Evolutionary conservation across 1,284 basidiomycete species (phyloP).

Genomic region (Trametes pubescens): DNA sequence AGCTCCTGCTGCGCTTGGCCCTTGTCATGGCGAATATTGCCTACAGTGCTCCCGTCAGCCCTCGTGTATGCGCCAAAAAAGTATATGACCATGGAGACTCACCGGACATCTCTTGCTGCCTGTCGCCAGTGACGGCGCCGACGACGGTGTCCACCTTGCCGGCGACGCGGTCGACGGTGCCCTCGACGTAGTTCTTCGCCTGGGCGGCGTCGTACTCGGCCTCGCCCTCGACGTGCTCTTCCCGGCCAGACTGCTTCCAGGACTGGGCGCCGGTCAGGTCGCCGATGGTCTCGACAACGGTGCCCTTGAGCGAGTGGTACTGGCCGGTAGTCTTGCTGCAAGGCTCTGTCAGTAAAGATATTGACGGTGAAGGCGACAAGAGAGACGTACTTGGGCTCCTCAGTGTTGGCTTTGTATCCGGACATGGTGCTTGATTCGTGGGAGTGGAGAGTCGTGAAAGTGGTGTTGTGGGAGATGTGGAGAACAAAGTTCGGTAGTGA

Average conservation of each 20-base stretch:
- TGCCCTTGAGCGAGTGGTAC: conserved; percentile 68
- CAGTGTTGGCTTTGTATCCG: conserved; percentile 26
- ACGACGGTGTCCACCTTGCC: conserved; percentile 70
- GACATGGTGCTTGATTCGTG: conserved; percentile 18
- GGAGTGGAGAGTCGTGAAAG: background rate
- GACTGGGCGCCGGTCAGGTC: conserved; percentile 54
- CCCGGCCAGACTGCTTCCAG: conserved; percentile 66
- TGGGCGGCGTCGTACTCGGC: conserved; percentile 65
- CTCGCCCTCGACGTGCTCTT: conserved; percentile 75
- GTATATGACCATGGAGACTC: conserved; percentile 35
- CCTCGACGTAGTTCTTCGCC: conserved; percentile 64
- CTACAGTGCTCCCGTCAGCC: conserved; percentile 38
- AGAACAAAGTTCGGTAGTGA: background rate
- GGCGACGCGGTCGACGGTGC: conserved; percentile 60
- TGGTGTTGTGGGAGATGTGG: conserved; percentile 1
- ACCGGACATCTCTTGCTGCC: conserved; percentile 66
- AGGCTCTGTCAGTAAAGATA: background rate
- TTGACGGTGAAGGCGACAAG: background rate
- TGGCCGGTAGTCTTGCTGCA: conserved; percentile 71
- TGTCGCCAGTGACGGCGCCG: conserved; percentile 56
- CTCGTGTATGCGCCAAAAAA: background rate
- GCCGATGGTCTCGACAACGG: conserved; percentile 64
- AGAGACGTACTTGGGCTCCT: conserved; percentile 33
- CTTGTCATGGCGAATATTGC: conserved; percentile 66
- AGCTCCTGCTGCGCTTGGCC: conserved; percentile 63